Percentiles rank a stretch among this genome's conserved stretches.
Conservation (phyloP, 257 asterid genomes). For the Apocynum venetum region DNA sequence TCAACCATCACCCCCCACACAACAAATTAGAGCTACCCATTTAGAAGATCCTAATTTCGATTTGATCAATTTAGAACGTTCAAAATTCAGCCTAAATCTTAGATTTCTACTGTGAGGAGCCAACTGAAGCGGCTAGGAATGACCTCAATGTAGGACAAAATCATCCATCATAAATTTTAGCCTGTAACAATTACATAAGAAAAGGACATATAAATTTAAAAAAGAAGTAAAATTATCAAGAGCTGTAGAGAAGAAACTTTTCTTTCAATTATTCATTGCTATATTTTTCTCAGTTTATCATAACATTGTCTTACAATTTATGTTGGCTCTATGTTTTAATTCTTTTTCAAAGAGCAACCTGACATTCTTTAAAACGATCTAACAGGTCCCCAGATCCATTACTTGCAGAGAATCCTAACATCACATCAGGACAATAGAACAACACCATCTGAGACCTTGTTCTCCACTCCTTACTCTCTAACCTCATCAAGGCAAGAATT, state of each 20-base stretch:
- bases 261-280: neutral
- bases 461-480: conserved; percentile 10
- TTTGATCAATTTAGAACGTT: neutral
- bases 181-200: neutral
- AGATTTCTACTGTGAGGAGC: neutral
- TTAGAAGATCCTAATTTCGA: neutral
- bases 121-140: neutral
- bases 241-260: neutral
- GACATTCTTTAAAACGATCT: conserved; percentile 27
- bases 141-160: neutral
- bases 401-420: conserved; percentile 24
- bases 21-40: neutral
- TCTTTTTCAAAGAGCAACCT: conserved; percentile 22
- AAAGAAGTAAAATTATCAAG: neutral
- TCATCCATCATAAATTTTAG: neutral
- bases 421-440: conserved; percentile 30
- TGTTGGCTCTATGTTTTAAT: neutral
- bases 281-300: neutral
- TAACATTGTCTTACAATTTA: neutral
- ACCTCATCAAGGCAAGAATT: conserved; percentile 24
- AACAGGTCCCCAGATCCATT: conserved; percentile 22
- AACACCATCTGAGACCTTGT: conserved; percentile 23
- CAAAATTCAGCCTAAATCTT: neutral
- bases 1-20: neutral
- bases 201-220: neutral